phyloP scores from a whole-genome alignment of 257 asterid species.

The Primulina tabacum region DNA sequence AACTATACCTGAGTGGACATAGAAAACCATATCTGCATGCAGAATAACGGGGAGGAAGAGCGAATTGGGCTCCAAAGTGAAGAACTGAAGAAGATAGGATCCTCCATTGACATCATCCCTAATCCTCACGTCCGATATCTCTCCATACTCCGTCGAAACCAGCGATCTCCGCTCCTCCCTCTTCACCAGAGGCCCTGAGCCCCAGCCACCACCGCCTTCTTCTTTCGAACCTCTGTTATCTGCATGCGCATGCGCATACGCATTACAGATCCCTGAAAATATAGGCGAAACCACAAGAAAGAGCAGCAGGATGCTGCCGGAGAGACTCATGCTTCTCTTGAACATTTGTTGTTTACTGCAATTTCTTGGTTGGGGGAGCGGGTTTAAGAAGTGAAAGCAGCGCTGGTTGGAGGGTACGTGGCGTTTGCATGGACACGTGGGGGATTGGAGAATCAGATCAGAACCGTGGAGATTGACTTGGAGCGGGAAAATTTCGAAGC shows the following conservation, averaged over 20 bases:
- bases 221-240: neutral
- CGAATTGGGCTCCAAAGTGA: slow-evolving; percentile 79
- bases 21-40: slow-evolving; percentile 82
- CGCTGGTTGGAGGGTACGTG: slow-evolving; percentile 43
- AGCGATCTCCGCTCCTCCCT: slow-evolving; percentile 36
- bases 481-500: neutral
- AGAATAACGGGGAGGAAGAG: slow-evolving; percentile 70
- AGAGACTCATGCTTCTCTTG: neutral
- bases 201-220: slow-evolving; percentile 22
- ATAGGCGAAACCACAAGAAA: neutral
- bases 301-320: neutral
- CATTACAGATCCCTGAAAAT: neutral
- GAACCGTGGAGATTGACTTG: neutral
- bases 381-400: slow-evolving; percentile 9
- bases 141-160: slow-evolving; percentile 59
- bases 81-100: slow-evolving; percentile 62
- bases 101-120: slow-evolving; percentile 32
- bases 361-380: neutral
- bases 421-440: slow-evolving; percentile 53
- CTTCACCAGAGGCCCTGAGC: slow-evolving; percentile 38
- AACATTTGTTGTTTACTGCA: neutral
- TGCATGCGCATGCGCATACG: neutral
- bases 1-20: slow-evolving; percentile 68
- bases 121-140: slow-evolving; percentile 50
- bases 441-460: neutral